phyloP scores from a whole-genome alignment of 352 stramenopile species.

The Thraustochytrium striatum region DNA sequence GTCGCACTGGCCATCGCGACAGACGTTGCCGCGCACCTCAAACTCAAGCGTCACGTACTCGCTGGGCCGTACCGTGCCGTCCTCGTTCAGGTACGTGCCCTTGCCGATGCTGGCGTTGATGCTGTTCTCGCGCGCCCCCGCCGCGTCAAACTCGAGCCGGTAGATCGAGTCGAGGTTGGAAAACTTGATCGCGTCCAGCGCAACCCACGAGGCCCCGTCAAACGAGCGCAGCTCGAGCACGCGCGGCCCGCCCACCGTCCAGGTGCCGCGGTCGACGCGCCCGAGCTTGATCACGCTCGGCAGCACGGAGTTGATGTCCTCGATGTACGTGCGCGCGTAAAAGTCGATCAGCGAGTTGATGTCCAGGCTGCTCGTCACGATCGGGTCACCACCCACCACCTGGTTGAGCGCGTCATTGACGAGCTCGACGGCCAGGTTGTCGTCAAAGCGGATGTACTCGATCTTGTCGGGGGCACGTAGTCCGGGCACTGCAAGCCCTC shows the following conservation, averaged over 20 bases:
- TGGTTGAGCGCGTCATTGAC: conserved; percentile 12
- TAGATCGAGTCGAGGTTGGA: conserved; percentile 23
- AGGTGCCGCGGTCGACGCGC: background rate
- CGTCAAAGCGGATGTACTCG: background rate
- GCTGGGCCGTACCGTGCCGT: background rate
- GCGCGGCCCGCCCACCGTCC: background rate
- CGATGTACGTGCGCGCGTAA: background rate
- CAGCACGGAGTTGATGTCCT: background rate
- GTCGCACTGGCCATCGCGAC: background rate
- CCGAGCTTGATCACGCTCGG: background rate
- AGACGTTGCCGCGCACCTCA: background rate
- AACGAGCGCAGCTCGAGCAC: background rate
- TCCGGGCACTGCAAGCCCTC: background rate
- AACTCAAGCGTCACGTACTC: background rate
- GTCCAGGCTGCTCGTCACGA: background rate
- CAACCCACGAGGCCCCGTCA: background rate
- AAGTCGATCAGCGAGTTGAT: conserved; percentile 26
- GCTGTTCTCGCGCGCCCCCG: background rate
- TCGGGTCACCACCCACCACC: conserved; percentile 19
- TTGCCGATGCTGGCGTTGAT: conserved; percentile 1
- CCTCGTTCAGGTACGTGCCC: background rate
- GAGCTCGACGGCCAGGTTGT: background rate
- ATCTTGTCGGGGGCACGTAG: background rate
- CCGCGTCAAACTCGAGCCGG: background rate
- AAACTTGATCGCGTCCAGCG: background rate